Conservation (phyloP, 2,329 filamentous ascomycete species). For the Tolypocladium pustulatum region DNA sequence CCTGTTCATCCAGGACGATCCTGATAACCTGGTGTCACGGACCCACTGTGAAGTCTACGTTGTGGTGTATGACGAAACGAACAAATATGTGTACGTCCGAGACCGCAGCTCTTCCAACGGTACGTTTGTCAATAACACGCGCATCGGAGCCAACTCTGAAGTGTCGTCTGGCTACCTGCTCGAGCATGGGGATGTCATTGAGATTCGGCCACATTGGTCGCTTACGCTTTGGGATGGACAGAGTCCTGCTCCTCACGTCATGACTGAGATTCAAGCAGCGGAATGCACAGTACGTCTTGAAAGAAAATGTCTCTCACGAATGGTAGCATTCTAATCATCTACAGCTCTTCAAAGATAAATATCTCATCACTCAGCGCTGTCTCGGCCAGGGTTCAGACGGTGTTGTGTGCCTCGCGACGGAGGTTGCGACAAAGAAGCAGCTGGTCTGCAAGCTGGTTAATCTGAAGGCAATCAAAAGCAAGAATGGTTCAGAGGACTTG, state of each 20-base stretch:
- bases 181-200: conserved; percentile 38
- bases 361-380: conserved; percentile 21
- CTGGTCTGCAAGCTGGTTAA: conserved; percentile 60
- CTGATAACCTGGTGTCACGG: conserved; percentile 34
- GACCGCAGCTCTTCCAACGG: conserved; percentile 44
- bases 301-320: too few species aligned
- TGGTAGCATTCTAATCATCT: not conserved
- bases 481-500: conserved; percentile 15
- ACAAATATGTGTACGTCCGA: conserved; percentile 41
- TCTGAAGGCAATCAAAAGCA: conserved; percentile 23
- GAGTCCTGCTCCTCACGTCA: conserved; percentile 10
- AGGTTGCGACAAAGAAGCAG: conserved; percentile 43
- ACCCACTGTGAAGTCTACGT: conserved; percentile 46
- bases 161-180: conserved; percentile 35
- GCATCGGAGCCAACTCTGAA: conserved; percentile 28
- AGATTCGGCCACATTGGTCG: conserved; percentile 26
- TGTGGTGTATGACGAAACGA: conserved; percentile 34
- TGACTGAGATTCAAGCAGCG: conserved; percentile 18
- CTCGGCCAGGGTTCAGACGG: conserved; percentile 27
- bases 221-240: conserved; percentile 21
- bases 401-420: conserved; percentile 27
- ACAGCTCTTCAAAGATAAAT: conserved; percentile 21
- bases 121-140: conserved; percentile 37
- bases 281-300: conserved; percentile 20
- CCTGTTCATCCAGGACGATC: conserved; percentile 25